Base-by-base conservation (phyloP, 805 yeast species). In the Metschnikowia reukaufii region DNA sequence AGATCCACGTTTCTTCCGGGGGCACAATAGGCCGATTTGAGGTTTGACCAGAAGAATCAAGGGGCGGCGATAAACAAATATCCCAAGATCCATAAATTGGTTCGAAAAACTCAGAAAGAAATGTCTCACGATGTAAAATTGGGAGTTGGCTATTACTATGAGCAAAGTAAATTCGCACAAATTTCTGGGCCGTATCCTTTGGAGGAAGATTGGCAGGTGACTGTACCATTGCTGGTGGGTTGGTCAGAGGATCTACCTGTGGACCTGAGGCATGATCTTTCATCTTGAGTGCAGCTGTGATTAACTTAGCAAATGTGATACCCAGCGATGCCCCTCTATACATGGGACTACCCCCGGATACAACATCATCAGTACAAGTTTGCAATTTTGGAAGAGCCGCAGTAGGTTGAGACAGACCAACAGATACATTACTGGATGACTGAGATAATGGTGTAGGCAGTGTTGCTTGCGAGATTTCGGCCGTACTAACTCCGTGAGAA, bases 81-180 rank as follows among this genome's bases (percentile, higher is more conserved):
- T 62, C 62, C 49, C 86, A 68, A 4, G 74, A 65, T 0, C 97
- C 97, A 62, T 90, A 90, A 1, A 90, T 74, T 0, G 96, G 97
- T 55, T 81, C 79, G 61, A 86, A 90, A 58, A 81, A 82, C 21
- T 72, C 69, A 39, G 70, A 69, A 36, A 91, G 64, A 58, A 89
- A 90, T 54, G 77, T 79, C 57, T 88, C 96, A 25, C 96, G 75
- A 62, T 91, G 96, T 39, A 90, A 66, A 4, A 91, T 74, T 0
- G 97, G 97, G 21, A 88, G 64, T 62, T 89, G 96, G 2, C 95
- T 73, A 61, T 91, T 90, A 13, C 91, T 79, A 57, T 86, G 90
- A 17, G 86, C 80, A 60, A 91, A 91, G 62, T 77, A 89, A 2
- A 79, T 71, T 31, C 81, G 74, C 7, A 89, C 59, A 36, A 86